A percentile compares a stretch with the other conserved stretches of the same genome.
These are phyloP conservation scores for Blastocystis sp. DNA, from an alignment of 352 stramenopile species.

Conservation along the genomic window DNA sequence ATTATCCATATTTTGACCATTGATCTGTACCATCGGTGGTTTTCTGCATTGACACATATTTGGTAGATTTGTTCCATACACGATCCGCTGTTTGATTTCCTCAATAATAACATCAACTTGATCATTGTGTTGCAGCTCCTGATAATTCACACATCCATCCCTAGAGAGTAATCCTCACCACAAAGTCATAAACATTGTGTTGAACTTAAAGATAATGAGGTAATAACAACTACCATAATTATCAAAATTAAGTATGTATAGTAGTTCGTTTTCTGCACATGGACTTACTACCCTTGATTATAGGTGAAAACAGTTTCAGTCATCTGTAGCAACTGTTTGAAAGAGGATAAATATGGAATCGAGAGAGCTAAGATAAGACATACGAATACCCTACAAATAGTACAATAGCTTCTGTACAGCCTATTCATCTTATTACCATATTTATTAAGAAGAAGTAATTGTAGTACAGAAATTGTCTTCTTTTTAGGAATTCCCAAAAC, in stretches of 20 bases:
- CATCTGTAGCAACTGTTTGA: too few relatives aligned
- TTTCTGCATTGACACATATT: constrained; percentile 57
- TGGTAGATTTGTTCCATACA: neutral
- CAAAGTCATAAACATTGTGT: neutral
- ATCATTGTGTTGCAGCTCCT: constrained; percentile 44
- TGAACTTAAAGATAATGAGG: neutral
- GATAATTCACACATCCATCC: constrained; percentile 41
- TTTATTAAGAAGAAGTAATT: too few relatives aligned
- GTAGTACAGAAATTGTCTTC: too few relatives aligned
- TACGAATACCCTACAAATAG: too few relatives aligned
- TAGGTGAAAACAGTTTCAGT: too few relatives aligned
- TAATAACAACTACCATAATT: neutral
- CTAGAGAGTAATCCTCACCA: neutral
- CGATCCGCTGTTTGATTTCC: constrained; percentile 44
- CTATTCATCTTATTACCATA: too few relatives aligned
- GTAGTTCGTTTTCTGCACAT: neutral
- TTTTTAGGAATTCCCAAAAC: too few relatives aligned
- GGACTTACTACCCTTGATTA: neutral
- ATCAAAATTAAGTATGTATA: neutral
- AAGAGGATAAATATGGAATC: too few relatives aligned
- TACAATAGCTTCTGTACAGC: too few relatives aligned
- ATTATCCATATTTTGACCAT: constrained; percentile 11
- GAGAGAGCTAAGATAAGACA: too few relatives aligned
- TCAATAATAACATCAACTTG: constrained; percentile 34
- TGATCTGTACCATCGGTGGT: neutral